Evolutionary conservation across 2,329 filamentous ascomycete species (phyloP).

Genomic region (Leptographium procerum): DNA sequence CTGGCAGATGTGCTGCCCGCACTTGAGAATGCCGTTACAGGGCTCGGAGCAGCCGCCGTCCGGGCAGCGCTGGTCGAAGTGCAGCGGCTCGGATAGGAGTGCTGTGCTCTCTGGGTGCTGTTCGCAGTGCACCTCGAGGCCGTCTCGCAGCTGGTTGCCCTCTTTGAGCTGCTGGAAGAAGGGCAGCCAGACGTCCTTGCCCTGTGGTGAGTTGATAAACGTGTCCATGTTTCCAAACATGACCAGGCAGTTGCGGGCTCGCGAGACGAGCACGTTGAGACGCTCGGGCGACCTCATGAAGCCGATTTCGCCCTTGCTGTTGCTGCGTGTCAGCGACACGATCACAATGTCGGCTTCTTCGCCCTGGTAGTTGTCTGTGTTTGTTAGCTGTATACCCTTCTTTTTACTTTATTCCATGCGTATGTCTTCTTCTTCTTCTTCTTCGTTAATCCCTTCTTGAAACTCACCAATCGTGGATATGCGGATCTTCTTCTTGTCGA

Average conservation of each 20-base stretch:
- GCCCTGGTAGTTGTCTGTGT: constrained; percentile 63
- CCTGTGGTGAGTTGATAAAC: constrained; percentile 30
- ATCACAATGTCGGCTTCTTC: constrained; percentile 67
- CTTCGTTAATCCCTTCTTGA: no score
- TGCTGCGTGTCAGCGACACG: constrained; percentile 56
- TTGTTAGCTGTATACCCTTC: background rate
- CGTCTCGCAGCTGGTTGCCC: constrained; percentile 42
- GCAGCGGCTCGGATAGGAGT: constrained; percentile 34
- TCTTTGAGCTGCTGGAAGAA: constrained; percentile 46
- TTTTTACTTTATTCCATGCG: no score
- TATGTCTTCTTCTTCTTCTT: no score
- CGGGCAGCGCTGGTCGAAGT: constrained; percentile 52
- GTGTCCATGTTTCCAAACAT: constrained; percentile 60
- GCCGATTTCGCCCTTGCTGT: constrained; percentile 51
- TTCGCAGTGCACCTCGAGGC: constrained; percentile 48
- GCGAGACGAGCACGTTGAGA: constrained; percentile 57
- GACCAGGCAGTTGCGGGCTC: constrained; percentile 54
- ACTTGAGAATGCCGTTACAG: constrained; percentile 43
- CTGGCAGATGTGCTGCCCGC: constrained; percentile 47
- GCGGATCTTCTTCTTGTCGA: constrained; percentile 39
- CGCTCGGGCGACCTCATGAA: constrained; percentile 57
- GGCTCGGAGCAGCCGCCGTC: constrained; percentile 57
- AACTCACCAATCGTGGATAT: constrained; percentile 59
- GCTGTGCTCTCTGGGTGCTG: constrained; percentile 40
- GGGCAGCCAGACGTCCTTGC: constrained; percentile 34